A percentile compares a stretch with the other conserved stretches of the same genome.
phyloP scores from a whole-genome alignment of 2,329 filamentous ascomycete species.

The Cladophialophora exuberans region DNA sequence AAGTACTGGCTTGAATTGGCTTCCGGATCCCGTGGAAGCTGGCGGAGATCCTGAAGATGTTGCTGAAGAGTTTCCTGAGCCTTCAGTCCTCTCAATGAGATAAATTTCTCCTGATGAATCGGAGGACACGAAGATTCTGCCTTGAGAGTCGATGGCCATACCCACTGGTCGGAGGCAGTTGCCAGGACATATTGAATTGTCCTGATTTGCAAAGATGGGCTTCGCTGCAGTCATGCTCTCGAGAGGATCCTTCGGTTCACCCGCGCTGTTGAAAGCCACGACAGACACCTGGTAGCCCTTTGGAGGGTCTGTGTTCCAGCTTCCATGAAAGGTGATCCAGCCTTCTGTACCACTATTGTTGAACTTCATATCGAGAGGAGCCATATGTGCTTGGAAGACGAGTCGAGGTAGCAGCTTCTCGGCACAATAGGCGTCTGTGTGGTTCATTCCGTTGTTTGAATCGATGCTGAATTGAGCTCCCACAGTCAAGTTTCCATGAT shows the following conservation, averaged over 20 bases:
- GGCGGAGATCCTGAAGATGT: conserved; percentile 18
- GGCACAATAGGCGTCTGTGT: conserved; percentile 48
- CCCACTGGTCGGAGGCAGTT: conserved; percentile 41
- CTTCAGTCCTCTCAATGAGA: too few relatives aligned
- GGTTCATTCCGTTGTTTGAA: conserved; percentile 51
- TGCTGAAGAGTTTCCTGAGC: conserved; percentile 12
- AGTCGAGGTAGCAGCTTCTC: conserved; percentile 54
- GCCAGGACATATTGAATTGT: conserved; percentile 36
- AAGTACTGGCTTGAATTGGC: not conserved
- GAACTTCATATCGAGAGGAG: conserved; percentile 74
- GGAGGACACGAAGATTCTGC: conserved; percentile 40
- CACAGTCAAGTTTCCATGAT: conserved; percentile 47
- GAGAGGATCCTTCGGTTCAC: conserved; percentile 47
- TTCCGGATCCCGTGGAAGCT: not conserved
- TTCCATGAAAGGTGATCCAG: conserved; percentile 73
- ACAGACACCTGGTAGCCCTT: conserved; percentile 56
- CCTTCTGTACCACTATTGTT: conserved; percentile 59
- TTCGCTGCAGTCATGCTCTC: conserved; percentile 38
- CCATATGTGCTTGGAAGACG: conserved; percentile 68
- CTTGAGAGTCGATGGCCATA: conserved; percentile 39
- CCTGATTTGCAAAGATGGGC: conserved; percentile 38
- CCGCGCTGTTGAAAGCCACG: conserved; percentile 49
- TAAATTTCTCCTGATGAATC: conserved; percentile 39
- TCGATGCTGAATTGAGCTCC: conserved; percentile 52
- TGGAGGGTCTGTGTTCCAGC: conserved; percentile 60